phyloP scores from a whole-genome alignment of 2,329 filamentous ascomycete species.

The Chaetomium sp. region DNA sequence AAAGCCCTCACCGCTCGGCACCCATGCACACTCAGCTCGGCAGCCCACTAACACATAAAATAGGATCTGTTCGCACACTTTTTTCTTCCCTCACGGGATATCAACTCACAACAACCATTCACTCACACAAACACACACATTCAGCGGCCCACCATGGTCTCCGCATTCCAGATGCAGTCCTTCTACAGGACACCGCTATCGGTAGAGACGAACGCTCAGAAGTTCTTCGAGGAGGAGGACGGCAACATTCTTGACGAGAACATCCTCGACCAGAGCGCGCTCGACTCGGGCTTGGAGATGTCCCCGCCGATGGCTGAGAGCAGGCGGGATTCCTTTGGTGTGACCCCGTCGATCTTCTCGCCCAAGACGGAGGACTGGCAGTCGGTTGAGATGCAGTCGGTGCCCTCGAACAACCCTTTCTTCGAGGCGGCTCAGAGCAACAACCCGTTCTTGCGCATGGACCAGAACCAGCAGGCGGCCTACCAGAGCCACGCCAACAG shows the following conservation, averaged over 20 bases:
- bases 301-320: slow-evolving; percentile 57
- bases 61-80: slow-evolving; percentile 20
- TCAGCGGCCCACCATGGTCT: slow-evolving; percentile 39
- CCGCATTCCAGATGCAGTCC: slow-evolving; percentile 45
- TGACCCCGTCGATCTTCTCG: slow-evolving; percentile 53
- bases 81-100: slow-evolving; percentile 8
- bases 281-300: slow-evolving; percentile 58
- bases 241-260: slow-evolving; percentile 54
- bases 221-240: slow-evolving; percentile 57
- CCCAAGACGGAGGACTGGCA: slow-evolving; percentile 61
- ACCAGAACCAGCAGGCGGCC: slow-evolving; percentile 41
- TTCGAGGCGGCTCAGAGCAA: slow-evolving; percentile 46
- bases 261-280: slow-evolving; percentile 51
- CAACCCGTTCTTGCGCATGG: slow-evolving; percentile 63
- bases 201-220: slow-evolving; percentile 49
- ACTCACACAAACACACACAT: slow-evolving; percentile 2
- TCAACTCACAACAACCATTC: slow-evolving; percentile 11
- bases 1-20: slow-evolving; percentile 25
- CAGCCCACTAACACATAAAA: slow-evolving; percentile 24
- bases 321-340: slow-evolving; percentile 57
- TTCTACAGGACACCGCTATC: slow-evolving; percentile 46
- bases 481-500: slow-evolving; percentile 34
- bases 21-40: neutral
- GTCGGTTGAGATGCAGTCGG: slow-evolving; percentile 57
- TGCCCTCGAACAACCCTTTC: slow-evolving; percentile 59